These are phyloP conservation scores for Proliferodiscus dingleyae DNA, from an alignment of 2,329 filamentous ascomycete species.

Conservation along the genomic window DNA sequence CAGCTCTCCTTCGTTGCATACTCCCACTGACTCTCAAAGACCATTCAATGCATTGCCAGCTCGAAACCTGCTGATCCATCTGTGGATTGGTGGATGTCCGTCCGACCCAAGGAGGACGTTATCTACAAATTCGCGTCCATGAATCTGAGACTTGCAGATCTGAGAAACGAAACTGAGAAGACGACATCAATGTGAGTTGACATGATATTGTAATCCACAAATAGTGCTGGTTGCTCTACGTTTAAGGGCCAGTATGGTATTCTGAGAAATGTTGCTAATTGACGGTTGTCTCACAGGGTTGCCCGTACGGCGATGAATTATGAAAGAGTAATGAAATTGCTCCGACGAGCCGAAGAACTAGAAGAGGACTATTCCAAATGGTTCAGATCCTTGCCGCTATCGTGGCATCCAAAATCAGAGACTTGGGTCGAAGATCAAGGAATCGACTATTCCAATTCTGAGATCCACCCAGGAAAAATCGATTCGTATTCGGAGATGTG, in stretches of 20 bases:
- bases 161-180: slow-evolving; percentile 48
- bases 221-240: no score
- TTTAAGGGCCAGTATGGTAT: no score
- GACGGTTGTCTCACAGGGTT: no score
- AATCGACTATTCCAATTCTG: slow-evolving; percentile 45
- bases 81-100: slow-evolving; percentile 51
- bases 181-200: slow-evolving; percentile 42
- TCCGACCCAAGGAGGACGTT: slow-evolving; percentile 45
- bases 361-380: slow-evolving; percentile 49
- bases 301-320: slow-evolving; percentile 43
- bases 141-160: slow-evolving; percentile 48
- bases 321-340: slow-evolving; percentile 45
- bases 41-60: slow-evolving; percentile 51
- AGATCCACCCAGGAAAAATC: slow-evolving; percentile 54
- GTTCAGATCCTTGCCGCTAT: slow-evolving; percentile 44
- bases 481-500: slow-evolving; percentile 55
- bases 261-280: no score
- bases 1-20: background rate
- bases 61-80: slow-evolving; percentile 47
- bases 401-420: slow-evolving; percentile 46
- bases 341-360: slow-evolving; percentile 45
- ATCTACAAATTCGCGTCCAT: slow-evolving; percentile 42
- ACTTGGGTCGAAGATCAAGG: slow-evolving; percentile 48
- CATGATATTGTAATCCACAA: no score
- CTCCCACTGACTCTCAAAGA: slow-evolving; percentile 49